Percentiles rank a stretch among this genome's conserved stretches.
Conservation (phyloP, 2,329 filamentous ascomycete species). For the Coniosporium uncinatum region DNA sequence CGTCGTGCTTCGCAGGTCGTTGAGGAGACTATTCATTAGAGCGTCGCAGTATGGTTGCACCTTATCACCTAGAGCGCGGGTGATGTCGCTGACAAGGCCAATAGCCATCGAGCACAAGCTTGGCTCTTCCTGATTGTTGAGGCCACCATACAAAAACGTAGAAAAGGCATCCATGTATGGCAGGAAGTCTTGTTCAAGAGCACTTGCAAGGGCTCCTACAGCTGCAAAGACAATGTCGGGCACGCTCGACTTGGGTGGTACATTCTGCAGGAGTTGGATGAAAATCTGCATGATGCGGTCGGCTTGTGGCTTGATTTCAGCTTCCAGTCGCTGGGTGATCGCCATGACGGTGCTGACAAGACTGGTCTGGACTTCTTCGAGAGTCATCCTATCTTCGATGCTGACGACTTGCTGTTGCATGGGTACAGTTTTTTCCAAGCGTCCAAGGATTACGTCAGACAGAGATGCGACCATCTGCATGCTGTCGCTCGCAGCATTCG, state of each 20-base stretch:
- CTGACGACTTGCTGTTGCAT: conserved; percentile 94
- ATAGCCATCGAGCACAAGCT: conserved; percentile 96
- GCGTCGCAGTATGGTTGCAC: conserved; percentile 94
- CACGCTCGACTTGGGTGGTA: conserved; percentile 84
- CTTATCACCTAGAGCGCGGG: conserved; percentile 82
- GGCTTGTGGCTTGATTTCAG: conserved; percentile 83
- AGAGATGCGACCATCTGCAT: conserved; percentile 74
- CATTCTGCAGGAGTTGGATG: conserved; percentile 71
- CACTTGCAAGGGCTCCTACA: conserved; percentile 86
- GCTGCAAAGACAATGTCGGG: conserved; percentile 92
- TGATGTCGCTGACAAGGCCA: conserved; percentile 94
- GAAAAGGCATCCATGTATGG: conserved; percentile 98
- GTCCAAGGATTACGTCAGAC: conserved; percentile 84
- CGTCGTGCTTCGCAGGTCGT: conserved; percentile 82
- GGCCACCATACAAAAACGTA: conserved; percentile 88
- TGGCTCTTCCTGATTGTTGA: conserved; percentile 93
- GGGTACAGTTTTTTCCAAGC: conserved; percentile 82
- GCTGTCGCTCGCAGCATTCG: conserved; percentile 84
- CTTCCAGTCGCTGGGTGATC: conserved; percentile 87
- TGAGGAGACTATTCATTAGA: conserved; percentile 97
- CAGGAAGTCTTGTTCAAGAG: conserved; percentile 86
- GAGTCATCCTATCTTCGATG: conserved; percentile 90
- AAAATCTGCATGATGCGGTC: conserved; percentile 92
- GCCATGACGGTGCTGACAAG: conserved; percentile 86
- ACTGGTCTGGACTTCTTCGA: conserved; percentile 98